These are phyloP conservation scores for Backusella psychrophila DNA, from an alignment of 192 early-diverging fungal genomes.

Conservation along the genomic window DNA sequence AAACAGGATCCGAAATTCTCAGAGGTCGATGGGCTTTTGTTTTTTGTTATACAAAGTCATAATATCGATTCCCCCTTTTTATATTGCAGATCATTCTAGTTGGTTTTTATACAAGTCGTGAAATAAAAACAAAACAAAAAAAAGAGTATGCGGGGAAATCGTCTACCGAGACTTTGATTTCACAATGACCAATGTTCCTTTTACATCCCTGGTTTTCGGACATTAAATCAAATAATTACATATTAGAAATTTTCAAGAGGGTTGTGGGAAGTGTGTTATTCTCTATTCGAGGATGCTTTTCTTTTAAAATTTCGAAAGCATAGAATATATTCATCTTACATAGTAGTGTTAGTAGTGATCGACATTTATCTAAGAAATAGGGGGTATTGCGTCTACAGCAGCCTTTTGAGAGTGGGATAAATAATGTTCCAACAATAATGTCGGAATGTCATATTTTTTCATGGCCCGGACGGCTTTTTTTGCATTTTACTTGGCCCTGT, in stretches of 20 bases:
- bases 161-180: not conserved
- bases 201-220: not conserved
- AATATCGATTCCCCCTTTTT: not conserved
- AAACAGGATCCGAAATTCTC: not conserved
- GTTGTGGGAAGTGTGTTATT: not conserved
- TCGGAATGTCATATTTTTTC: constrained; percentile 12
- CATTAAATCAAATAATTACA: not conserved
- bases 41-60: not conserved
- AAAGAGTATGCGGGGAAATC: not conserved
- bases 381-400: not conserved
- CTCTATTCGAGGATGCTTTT: not conserved
- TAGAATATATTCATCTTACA: not conserved
- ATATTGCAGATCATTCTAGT: not conserved
- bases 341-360: not conserved
- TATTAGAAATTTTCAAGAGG: not conserved
- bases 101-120: not conserved
- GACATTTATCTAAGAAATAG: not conserved
- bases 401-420: not conserved
- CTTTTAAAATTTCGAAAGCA: not conserved
- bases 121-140: constrained; percentile 4
- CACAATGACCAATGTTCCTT: not conserved
- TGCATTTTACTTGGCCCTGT: constrained; percentile 32
- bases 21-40: not conserved
- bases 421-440: constrained; percentile 18
- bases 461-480: constrained; percentile 26